Conservation (phyloP, 2,329 filamentous ascomycete species). For the Stromatinia cepivora region DNA sequence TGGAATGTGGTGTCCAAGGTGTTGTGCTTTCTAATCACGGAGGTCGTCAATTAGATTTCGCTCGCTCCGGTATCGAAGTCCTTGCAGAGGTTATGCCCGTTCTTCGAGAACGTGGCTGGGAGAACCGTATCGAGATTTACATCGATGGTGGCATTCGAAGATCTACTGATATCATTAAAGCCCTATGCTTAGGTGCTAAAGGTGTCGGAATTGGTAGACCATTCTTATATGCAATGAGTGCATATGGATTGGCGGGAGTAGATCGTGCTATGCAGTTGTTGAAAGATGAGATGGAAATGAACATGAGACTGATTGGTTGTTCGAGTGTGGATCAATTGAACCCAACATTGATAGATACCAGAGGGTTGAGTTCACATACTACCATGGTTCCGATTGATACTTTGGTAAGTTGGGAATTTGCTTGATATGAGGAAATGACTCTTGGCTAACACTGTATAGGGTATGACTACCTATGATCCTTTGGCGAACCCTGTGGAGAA, state of each 20-base stretch:
- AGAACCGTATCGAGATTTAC: slow-evolving; percentile 80
- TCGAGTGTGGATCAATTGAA: slow-evolving; percentile 74
- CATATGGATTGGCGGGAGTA: slow-evolving; percentile 84
- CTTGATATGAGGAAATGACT: background rate
- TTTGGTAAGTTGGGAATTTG: slow-evolving; percentile 42
- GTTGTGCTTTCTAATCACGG: slow-evolving; percentile 97
- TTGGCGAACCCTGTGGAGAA: slow-evolving; percentile 50
- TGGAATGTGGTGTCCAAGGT: slow-evolving; percentile 78
- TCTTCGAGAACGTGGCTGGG: slow-evolving; percentile 69
- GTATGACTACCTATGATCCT: slow-evolving; percentile 46
- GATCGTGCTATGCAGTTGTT: slow-evolving; percentile 89
- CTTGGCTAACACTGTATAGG: slow-evolving; percentile 29
- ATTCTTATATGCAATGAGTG: slow-evolving; percentile 94
- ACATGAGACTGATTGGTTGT: slow-evolving; percentile 90
- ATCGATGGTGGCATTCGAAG: slow-evolving; percentile 88
- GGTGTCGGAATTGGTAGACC: slow-evolving; percentile 93
- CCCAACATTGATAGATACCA: slow-evolving; percentile 75
- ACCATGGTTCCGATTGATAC: slow-evolving; percentile 62
- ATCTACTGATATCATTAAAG: slow-evolving; percentile 93
- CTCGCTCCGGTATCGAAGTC: slow-evolving; percentile 84
- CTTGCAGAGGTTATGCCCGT: slow-evolving; percentile 92
- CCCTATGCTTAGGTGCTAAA: slow-evolving; percentile 84
- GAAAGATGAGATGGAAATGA: slow-evolving; percentile 98
- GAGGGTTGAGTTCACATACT: slow-evolving; percentile 64
- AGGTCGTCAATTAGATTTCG: slow-evolving; percentile 89